Base-by-base conservation (phyloP, 1,139 yeast species). In the Saccharomyces pastorianus region DNA sequence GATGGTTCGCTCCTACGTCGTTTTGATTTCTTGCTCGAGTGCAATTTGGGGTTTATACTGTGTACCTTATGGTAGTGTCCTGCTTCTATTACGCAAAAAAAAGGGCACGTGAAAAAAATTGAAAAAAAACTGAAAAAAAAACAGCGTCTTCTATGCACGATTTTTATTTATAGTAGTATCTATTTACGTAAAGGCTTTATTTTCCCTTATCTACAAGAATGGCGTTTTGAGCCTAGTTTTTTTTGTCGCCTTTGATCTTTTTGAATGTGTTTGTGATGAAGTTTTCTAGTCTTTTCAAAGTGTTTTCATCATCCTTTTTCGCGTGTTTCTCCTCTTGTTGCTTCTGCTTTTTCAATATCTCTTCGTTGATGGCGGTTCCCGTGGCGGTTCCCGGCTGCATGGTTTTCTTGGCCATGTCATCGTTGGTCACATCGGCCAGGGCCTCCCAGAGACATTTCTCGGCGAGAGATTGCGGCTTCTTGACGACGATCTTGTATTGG, bases 371-470 rank as follows among this genome's bases (percentile, higher is more conserved):
- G 28, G 46, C 17, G 11, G 51, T 49, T 6, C 50, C 44, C 13
- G 55, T 32, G 6, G 56, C 38, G 4, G 47, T 34, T 1, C 48
- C 51, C 5, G 47, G 17, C 13, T 49, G 41, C 47, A 51, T 44
- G 13, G 84, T 76, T 59, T 93, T 76, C 62, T 81, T 86, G 3
- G 99, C 98, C 31, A 78, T 79, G 49, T 76, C 76, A 68, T 93
- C 99, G 57, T 87, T 83, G 54, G 86, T 80, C 3, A 96, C 85
- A 67, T 89, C 96, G 0, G 99, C 99, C 59, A 93, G 77, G 0
- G 97, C 96, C 69, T 95, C 99, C 64, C 95, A 77, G 55, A 93
- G 75, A n/a, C 95, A 95, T 8, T 84, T 84, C 70, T 93, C 96
- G 1, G 93, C 85, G n/a, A 93, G 88, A 17, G 89, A 85, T 55